Conservation (phyloP, 2,329 filamentous ascomycete species). For the Claviceps sp. region DNA sequence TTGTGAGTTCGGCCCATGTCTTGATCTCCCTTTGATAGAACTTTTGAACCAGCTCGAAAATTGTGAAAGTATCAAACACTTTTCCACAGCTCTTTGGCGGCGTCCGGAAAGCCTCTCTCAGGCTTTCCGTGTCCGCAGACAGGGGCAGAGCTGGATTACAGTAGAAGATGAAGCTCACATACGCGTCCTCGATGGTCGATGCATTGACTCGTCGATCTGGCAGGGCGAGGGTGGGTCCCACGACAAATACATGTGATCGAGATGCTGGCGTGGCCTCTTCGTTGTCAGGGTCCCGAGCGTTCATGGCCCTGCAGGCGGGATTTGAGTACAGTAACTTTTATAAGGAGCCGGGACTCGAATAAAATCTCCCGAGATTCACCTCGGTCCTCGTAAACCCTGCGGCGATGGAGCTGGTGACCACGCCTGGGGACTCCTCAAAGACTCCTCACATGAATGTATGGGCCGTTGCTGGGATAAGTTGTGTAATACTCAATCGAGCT, state of each 20-base stretch:
- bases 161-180: conserved; percentile 73
- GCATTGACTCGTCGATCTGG: conserved; percentile 57
- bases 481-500: background rate
- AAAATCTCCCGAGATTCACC: background rate
- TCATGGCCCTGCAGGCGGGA: background rate
- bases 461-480: background rate
- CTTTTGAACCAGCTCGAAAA: conserved; percentile 68
- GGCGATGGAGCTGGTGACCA: background rate
- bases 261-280: background rate
- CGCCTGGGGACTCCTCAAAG: background rate
- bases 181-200: conserved; percentile 66
- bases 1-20: conserved; percentile 81
- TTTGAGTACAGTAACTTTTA: no score
- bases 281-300: background rate
- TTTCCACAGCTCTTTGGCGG: conserved; percentile 83
- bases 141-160: conserved; percentile 68
- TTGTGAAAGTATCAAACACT: conserved; percentile 61
- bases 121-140: conserved; percentile 53
- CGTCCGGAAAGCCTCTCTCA: conserved; percentile 63
- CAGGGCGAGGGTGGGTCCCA: conserved; percentile 26
- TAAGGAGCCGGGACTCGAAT: no score
- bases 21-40: conserved; percentile 75
- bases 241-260: conserved; percentile 3
- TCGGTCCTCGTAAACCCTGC: background rate
- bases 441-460: background rate